Percentiles rank a stretch among this genome's conserved stretches.
Conservation (phyloP, 148 eudicot species). For the Pharnaceum exiguum region DNA sequence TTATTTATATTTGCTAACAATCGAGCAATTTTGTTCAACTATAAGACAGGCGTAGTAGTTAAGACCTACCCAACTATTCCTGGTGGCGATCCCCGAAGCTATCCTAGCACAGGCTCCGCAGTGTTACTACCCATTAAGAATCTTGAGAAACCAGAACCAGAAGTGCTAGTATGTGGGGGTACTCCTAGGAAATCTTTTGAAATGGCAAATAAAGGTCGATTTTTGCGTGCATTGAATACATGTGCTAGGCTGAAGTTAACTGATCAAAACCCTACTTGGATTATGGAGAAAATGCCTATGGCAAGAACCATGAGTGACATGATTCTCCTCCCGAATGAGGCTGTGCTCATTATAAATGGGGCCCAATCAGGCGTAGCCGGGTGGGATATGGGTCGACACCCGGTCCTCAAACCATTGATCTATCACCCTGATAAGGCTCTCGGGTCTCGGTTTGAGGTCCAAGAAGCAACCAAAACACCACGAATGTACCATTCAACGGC, state of each 20-base stretch:
- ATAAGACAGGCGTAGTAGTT: slow-evolving; percentile 28
- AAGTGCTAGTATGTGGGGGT: slow-evolving; percentile 71
- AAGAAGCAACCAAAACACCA: slow-evolving; percentile 34
- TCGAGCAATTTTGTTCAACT: slow-evolving; percentile 45
- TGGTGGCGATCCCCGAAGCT: slow-evolving; percentile 74
- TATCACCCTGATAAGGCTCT: slow-evolving; percentile 35
- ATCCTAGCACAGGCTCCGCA: slow-evolving; percentile 67
- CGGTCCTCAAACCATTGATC: slow-evolving; percentile 47
- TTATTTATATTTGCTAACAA: slow-evolving; percentile 66
- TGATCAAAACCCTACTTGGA: slow-evolving; percentile 41
- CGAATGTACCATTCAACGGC: slow-evolving; percentile 75
- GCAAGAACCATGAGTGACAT: slow-evolving; percentile 73
- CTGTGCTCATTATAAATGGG: slow-evolving; percentile 56
- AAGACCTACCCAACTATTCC: slow-evolving; percentile 45
- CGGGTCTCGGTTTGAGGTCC: slow-evolving; percentile 41
- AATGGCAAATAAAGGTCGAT: slow-evolving; percentile 22
- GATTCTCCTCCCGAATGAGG: slow-evolving; percentile 65
- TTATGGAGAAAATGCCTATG: slow-evolving; percentile 64
- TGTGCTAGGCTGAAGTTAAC: slow-evolving; percentile 46
- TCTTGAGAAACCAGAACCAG: slow-evolving; percentile 16
- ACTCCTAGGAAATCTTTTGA: slow-evolving; percentile 24
- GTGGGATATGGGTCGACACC: slow-evolving; percentile 47
- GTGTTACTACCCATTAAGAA: slow-evolving; percentile 53
- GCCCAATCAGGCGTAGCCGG: slow-evolving; percentile 65
- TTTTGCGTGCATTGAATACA: slow-evolving; percentile 43